Evolutionary conservation across 2,329 filamentous ascomycete species (phyloP), one percentile per base, ranked within the genome.

Genomic region (Ambrosiella xylebori): DNA sequence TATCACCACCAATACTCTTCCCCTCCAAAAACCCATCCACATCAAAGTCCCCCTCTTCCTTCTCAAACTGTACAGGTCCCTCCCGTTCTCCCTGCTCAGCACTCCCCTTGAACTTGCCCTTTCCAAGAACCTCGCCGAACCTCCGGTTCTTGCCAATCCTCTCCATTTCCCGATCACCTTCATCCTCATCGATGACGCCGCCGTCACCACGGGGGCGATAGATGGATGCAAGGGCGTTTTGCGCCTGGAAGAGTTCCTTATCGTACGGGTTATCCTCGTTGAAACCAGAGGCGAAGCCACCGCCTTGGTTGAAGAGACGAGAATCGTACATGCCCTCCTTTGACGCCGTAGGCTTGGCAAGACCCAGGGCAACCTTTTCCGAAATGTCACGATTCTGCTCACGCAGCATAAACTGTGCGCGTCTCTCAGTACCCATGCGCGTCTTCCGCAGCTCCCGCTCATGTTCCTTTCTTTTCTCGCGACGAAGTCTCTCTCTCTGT

Each of bases 261-360:
- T 97, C 93, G 72, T 97, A 98, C 0, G 84, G 82, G 67, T 98
- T 93, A 69, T 98, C 93, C 70, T 98, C 93, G 69, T 98, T 98
- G 77, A 96, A 89, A 0, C 91, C 93, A 56, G 83, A 80, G 64
- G 89, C 85, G 68, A 98, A 94, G 0, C 93, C 93, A 64, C 86
- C 90, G 5, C 83, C 85, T 71, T 95, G 88, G 71, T 97, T 96
- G 72, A 98, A 98, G 37, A 98, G 73, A 45, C 93, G 79, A 1
- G 89, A 94, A 72, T 98, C 93, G 73, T 94, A 98, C 93, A 97
- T 97, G 27, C 86, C 84, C 69, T 98, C 93, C 58, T 85, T 85
- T 55, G 84, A 86, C 67, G 93, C 86, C 3, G 93, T 96, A 2
- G 93, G 93, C 70, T 97, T 98, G 5, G 93, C 93, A 54, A 97